phyloP scores from a whole-genome alignment of 306 rosid genomes.

The Casuarina cunninghamiana region DNA sequence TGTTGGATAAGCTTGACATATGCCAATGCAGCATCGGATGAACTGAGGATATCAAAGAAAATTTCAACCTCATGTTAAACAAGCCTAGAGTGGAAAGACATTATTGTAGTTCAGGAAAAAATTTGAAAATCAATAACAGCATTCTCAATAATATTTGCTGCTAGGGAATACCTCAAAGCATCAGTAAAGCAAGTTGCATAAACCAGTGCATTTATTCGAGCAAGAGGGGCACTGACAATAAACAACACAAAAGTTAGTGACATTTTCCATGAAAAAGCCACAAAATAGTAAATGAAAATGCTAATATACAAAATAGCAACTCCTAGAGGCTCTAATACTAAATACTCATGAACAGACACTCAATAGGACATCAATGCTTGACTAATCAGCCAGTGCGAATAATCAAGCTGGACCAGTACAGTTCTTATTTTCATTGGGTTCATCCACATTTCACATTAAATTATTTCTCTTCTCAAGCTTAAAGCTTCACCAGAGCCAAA shows the following conservation, averaged over 20 bases:
- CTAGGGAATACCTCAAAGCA: constrained; percentile 71
- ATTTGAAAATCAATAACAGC: constrained; percentile 14
- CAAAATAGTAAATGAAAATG: constrained; percentile 11
- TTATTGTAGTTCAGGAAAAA: constrained; percentile 7
- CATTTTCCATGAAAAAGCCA: constrained; percentile 11
- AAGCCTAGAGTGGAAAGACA: constrained; percentile 2
- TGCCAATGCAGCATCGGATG: constrained; percentile 87
- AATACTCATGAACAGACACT: no score
- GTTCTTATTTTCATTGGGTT: background rate
- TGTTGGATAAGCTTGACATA: constrained; percentile 95
- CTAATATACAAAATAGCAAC: no score
- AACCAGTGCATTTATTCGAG: constrained; percentile 75
- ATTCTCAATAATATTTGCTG: constrained; percentile 27
- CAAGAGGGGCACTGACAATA: constrained; percentile 66
- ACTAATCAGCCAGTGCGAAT: background rate
- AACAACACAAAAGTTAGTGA: constrained; percentile 14
- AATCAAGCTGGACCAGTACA: background rate
- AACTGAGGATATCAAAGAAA: constrained; percentile 50
- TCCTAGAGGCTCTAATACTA: no score
- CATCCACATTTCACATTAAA: background rate
- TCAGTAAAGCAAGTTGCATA: constrained; percentile 96
- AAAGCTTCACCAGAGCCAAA: no score
- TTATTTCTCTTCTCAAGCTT: background rate
- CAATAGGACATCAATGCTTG: no score
- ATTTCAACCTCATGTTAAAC: constrained; percentile 16